Base-by-base conservation (phyloP, 179 eudicot genomes). In the Carnegiea gigantea region DNA sequence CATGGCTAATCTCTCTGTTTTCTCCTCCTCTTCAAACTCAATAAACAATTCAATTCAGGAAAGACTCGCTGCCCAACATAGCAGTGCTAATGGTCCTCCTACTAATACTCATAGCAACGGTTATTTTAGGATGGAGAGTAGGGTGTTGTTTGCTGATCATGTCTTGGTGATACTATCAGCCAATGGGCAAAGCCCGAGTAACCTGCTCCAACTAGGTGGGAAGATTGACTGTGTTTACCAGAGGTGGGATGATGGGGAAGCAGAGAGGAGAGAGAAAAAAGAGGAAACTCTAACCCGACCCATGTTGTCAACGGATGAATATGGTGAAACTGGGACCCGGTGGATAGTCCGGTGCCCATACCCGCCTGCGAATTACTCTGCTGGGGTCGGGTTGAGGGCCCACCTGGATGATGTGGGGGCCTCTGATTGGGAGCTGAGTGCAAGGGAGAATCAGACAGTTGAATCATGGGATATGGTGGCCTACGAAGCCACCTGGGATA, bases 61-160 rank as follows among this genome's bases (percentile, higher is more conserved):
- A 3, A 13, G 11, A 77, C 85, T 80, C 23, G 43, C 81, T 4
- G 51, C 38, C 48, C 81, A 5, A 15, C 62, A 18, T 1, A 70
- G n/a, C 36, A 57, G 57, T 24, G 65, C 18, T 30, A 67, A 57
- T n/a, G 8, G 26, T 73, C 26, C 8, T 33, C 24, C 20, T 49
- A 46, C 7, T 48, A 51, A 28, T 48, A 28, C 26, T 6, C 13
- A 36, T 48, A 40, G 48, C 14, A 40, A 30, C 1, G 26, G 59
- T 67, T 51, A 51, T 54, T 77, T 89, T 75, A 83, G 79, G 44
- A 84, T 92, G 15, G 90, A 90, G 79, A 83, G 75, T 77, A 86
- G 91, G 82, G 95, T 96, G 67, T 68, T 91, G 80, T 94, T 96
- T 62, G 91, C 92, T 53, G 96, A 96, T 49, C 91, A 90, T 83